phyloP scores from a whole-genome alignment of 208 protist genomes.

The Leptomonas pyrrhocoris region DNA sequence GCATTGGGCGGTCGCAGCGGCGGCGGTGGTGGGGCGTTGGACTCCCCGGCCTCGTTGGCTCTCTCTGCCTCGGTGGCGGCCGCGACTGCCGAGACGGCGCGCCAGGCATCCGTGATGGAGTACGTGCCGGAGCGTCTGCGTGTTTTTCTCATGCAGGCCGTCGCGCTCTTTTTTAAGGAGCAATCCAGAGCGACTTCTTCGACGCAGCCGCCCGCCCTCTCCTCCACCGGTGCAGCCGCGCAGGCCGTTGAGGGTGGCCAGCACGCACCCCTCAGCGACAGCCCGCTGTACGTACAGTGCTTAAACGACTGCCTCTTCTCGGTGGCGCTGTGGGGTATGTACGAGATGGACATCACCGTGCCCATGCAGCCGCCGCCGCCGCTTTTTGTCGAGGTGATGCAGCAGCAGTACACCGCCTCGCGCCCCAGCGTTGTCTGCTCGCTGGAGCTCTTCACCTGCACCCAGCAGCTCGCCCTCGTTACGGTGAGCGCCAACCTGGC shows the following conservation, averaged over 20 bases:
- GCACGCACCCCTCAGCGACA: slow-evolving; percentile 2
- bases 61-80: not conserved
- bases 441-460: slow-evolving; percentile 31
- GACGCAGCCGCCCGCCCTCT: not conserved
- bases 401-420: slow-evolving; percentile 23
- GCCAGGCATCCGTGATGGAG: not conserved
- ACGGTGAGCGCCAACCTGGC: slow-evolving; percentile 22
- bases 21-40: not conserved
- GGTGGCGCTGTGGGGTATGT: slow-evolving; percentile 34
- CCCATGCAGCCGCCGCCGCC: slow-evolving; percentile 32
- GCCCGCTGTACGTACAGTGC: slow-evolving; percentile 33
- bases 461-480: slow-evolving; percentile 32
- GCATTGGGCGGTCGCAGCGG: no score
- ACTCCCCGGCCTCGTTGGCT: not conserved
- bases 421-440: slow-evolving; percentile 16
- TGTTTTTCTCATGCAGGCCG: slow-evolving; percentile 26
- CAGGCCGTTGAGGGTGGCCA: not conserved
- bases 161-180: slow-evolving; percentile 36
- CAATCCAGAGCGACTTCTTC: not conserved
- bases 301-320: slow-evolving; percentile 38
- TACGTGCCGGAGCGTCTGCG: slow-evolving; percentile 27
- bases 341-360: slow-evolving; percentile 33
- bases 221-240: not conserved
- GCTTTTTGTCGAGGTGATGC: slow-evolving; percentile 24
- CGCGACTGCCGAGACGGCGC: no score